These are phyloP conservation scores for Sherardia arvensis DNA, from an alignment of 257 asterid species.

Conservation along the genomic window DNA sequence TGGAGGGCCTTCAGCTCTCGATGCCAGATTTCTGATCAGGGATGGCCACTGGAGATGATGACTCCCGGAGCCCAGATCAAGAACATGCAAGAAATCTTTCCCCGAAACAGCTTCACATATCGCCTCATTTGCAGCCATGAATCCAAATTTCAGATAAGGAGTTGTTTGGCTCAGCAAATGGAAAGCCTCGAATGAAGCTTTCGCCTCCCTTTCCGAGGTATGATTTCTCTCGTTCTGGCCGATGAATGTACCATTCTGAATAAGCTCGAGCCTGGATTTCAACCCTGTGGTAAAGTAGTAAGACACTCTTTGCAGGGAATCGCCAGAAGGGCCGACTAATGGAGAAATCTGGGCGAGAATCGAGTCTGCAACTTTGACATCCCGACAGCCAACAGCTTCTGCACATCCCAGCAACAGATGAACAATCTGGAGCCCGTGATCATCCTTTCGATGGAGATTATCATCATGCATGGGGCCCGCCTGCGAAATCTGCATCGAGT, in stretches of 20 bases:
- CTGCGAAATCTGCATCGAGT: neutral
- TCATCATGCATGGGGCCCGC: constrained; percentile 7
- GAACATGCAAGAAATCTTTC: constrained; percentile 33
- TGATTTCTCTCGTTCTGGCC: neutral
- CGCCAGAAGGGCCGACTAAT: constrained; percentile 34
- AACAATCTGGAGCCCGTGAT: constrained; percentile 37
- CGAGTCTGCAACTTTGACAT: constrained; percentile 32
- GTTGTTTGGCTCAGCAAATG: constrained; percentile 37
- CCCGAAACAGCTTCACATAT: constrained; percentile 30
- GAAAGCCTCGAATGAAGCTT: constrained; percentile 23
- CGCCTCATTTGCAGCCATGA: constrained; percentile 54
- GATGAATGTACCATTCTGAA: neutral
- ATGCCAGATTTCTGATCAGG: constrained; percentile 24
- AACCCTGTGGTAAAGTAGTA: constrained; percentile 43
- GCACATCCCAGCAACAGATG: constrained; percentile 54
- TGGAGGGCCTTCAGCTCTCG: constrained; percentile 23
- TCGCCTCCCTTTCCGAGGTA: constrained; percentile 9
- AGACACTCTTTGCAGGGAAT: constrained; percentile 46
- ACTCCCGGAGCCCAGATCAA: constrained; percentile 43
- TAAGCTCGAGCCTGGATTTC: constrained; percentile 24
- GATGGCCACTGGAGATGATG: constrained; percentile 48
- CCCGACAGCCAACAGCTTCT: constrained; percentile 59
- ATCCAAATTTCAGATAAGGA: constrained; percentile 40
- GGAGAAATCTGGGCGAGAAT: constrained; percentile 41
- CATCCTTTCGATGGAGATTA: constrained; percentile 31